Base-by-base conservation (phyloP, 371 early-diverging fungal genomes). In the Smittium culicis region DNA sequence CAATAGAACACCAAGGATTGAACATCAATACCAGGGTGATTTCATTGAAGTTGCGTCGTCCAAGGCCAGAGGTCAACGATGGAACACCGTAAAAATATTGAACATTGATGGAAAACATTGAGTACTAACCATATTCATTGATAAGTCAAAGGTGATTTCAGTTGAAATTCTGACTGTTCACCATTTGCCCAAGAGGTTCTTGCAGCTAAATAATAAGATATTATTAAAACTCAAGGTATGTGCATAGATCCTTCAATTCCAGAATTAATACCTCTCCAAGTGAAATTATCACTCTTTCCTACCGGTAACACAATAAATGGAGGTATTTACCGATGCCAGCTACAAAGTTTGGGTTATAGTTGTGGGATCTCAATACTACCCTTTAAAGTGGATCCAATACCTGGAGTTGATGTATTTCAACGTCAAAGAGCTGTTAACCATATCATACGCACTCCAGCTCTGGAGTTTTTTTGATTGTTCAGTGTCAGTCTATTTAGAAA, bases 1-100 rank as follows among this genome's bases (percentile, higher is more conserved):
- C 67, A 68, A 74, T 73, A 64, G 34, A 72, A 28, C 76, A 75
- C 64, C 66, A 76, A 11, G 77, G 0, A 75, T 76, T 35, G 77
- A 73, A 27, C 72, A 72, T 58, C 75, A 76, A 31, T 76, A 72
- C 35, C 3, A 1, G 14, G 27, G 16, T 2, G 61, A 35, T 66
- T 17, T 20, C 0, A 54, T 68, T 5, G 24, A 14, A 8, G 45
- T 68, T 1, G 62, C 29, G 1, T 11, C 61, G 11, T 8, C 27
- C 24, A 58, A 25, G 35, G 32, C 59, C 0, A 2, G 16, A 59
- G 29, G 11, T 17, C 34, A 35, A n/a, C 5, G 29, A 31, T 16
- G 64, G 24, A 24, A 54, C 16, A 28, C 64, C 27, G 16, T 5
- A 5, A 64, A 28, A 34, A 5, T 64, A 11, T 29, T n/a, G 31